Base-by-base conservation (phyloP, 2,329 filamentous ascomycete genomes). In the Coniochaeta hoffmannii region DNA sequence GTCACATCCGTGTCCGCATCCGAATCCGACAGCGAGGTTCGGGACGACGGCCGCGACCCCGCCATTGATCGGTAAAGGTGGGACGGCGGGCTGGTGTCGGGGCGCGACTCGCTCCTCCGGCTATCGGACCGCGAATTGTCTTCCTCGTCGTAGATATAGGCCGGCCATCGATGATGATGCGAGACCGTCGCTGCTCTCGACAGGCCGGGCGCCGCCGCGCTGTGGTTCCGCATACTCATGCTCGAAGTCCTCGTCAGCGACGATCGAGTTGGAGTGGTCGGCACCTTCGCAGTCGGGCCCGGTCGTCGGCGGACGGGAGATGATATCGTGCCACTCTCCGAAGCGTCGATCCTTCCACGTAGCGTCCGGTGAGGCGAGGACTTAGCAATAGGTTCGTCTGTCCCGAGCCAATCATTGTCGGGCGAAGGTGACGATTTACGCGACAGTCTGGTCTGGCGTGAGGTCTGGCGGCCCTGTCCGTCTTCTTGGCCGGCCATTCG, bases 1-100 rank as follows among this genome's bases (percentile, higher is more conserved):
- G 68, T 70, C 4, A 64, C 64, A n/a, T 68, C 69, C n/a, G 71
- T 71, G 14, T 71, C 71, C 36, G 65, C 66, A 19, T 72, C 73
- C 6, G 72, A 71, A 26, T 71, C 73, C 53, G 64, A 68, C 8
- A 69, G 63, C 3, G 71, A 72, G 51, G 64, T 69, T 46, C 64
- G 66, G 53, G 64, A 71, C 26, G 68, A 71, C 36, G 65, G 63
- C 54, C 64, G 65, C 38, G 73, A 71, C 22, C 65, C 62, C 7
- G 68, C 70, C 24, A 70, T 71, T 4, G 73, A 74, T 35, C 69
- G 70, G 57, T 70, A 67, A 53, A 63, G 63, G 55, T 65, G 68
- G 28, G 72, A 72, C 28, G 63, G 67, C 38, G 70, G 70, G 57
- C 69, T 70, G 51, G 58, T 50, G 58, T 64, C 65, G 54, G 65